Evolutionary conservation across 208 protist genomes (phyloP), one percentile per base, ranked within the genome.

Genomic region (Trypanosoma cruzi): DNA sequence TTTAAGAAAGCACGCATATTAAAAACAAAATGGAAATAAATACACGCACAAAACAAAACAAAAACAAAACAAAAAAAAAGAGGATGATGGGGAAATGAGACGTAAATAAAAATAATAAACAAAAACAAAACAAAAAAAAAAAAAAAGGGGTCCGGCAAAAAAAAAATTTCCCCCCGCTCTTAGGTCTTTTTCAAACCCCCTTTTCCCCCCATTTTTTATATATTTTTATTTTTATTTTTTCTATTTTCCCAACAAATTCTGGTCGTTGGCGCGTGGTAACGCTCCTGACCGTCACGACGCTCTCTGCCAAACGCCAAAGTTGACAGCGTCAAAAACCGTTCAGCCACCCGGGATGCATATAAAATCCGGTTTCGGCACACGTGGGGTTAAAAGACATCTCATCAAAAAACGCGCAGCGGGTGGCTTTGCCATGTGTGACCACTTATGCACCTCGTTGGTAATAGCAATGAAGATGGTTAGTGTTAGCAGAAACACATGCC

Each of bases 391-490:
- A 36, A 98, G 77, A 18, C 71, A 68, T 14, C 75, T 64, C 82
- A 97, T 96, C 26, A 96, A 61, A 40, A 81, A 73, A 10, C 76
- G 79, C 32, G 95, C 36, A 2, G 63, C 26, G 22, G 88, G 81
- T 62, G 88, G 86, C 69, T 86, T 83, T 29, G 82, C 71, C 66
- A 89, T 82, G 73, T 98, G 96, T 16, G 92, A 86, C 96, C 92
- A 97, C 81, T 98, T 98, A 77, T 98, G 96, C 50, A 97, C 95
- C 63, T 98, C 92, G 69, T 98, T 98, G 8, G 96, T 98, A 32
- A 98, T 75, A 18, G 81, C 86, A 29, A 96, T 77, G 62, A 95
- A 93, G 13, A 97, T 34, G 55, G 90, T 83, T 58, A 94, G 73
- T 36, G 81, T 86, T 53, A 89, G 75, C 53, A 85, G 29, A 79